Percentiles rank a stretch among this genome's conserved stretches.
phyloP scores from a whole-genome alignment of 208 protist genomes.

The Hexamita inflata region DNA sequence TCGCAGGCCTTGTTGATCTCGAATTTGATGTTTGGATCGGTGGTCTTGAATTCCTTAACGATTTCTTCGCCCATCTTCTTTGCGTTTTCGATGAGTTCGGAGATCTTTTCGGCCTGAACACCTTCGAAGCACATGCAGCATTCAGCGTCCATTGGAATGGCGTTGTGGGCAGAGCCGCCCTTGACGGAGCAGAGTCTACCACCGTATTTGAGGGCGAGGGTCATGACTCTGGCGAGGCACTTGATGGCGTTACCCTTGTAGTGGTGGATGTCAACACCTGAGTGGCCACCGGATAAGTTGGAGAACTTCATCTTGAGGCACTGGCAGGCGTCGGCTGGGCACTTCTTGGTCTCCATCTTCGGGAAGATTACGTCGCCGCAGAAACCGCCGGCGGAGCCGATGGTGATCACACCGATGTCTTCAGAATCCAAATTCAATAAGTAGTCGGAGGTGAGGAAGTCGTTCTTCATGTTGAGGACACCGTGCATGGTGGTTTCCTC shows the following conservation, averaged over 20 bases:
- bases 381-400: constrained; percentile 36
- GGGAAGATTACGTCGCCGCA: background rate
- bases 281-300: constrained; percentile 32
- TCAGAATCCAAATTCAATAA: constrained; percentile 38
- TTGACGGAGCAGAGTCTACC: constrained; percentile 28
- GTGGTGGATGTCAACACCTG: constrained; percentile 37
- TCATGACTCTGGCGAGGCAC: constrained; percentile 24
- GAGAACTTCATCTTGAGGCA: constrained; percentile 5
- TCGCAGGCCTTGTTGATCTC: background rate
- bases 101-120: background rate
- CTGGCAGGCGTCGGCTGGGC: background rate
- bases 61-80: background rate
- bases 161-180: constrained; percentile 29
- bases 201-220: constrained; percentile 4
- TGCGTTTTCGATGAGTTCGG: background rate
- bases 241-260: constrained; percentile 32
- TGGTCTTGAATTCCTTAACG: background rate
- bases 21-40: background rate
- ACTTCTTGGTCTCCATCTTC: background rate
- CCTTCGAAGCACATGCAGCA: background rate
- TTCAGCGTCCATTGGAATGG: constrained; percentile 12
- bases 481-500: constrained; percentile 36
- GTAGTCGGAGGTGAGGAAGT: constrained; percentile 29
- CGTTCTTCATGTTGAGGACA: background rate
- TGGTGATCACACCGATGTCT: constrained; percentile 30